phyloP scores from a whole-genome alignment of 2,329 filamentous ascomycete species.

The Cladorrhinum sp. region DNA sequence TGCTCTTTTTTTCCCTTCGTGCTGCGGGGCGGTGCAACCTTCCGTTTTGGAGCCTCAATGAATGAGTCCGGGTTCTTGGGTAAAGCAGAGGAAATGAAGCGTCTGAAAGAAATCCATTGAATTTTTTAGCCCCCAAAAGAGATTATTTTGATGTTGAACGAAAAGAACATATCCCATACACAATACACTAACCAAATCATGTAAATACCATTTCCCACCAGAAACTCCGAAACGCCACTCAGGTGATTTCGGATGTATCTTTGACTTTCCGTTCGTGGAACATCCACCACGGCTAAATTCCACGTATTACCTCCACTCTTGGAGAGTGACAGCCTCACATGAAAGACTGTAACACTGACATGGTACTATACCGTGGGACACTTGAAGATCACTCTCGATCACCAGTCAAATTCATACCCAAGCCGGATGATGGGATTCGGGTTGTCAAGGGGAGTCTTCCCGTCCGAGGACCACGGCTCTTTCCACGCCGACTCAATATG shows the following conservation, averaged over 20 bases:
- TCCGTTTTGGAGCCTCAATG: too few relatives aligned
- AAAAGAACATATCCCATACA: neutral
- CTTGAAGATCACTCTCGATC: neutral
- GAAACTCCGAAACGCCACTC: neutral
- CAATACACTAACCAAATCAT: neutral
- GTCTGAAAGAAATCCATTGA: too few relatives aligned
- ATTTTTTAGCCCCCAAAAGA: too few relatives aligned
- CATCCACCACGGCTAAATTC: neutral
- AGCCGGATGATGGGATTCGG: neutral
- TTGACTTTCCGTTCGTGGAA: neutral
- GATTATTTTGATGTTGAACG: too few relatives aligned
- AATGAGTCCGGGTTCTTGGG: too few relatives aligned
- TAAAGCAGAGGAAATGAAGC: too few relatives aligned
- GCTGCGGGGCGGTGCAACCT: too few relatives aligned
- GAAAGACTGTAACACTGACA: neutral
- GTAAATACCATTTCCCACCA: neutral
- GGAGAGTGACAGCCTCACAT: neutral
- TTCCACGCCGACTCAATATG: slow-evolving; percentile 17
- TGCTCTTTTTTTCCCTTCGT: neutral
- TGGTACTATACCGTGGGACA: too few relatives aligned
- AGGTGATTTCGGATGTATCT: neutral
- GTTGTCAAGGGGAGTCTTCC: neutral
- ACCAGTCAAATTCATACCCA: too few relatives aligned
- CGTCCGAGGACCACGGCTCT: neutral
- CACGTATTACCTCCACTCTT: neutral